A percentile compares a stretch with the other conserved stretches of the same genome.
phyloP scores from a whole-genome alignment of 257 asterid species.

The Solanum neorickii region DNA sequence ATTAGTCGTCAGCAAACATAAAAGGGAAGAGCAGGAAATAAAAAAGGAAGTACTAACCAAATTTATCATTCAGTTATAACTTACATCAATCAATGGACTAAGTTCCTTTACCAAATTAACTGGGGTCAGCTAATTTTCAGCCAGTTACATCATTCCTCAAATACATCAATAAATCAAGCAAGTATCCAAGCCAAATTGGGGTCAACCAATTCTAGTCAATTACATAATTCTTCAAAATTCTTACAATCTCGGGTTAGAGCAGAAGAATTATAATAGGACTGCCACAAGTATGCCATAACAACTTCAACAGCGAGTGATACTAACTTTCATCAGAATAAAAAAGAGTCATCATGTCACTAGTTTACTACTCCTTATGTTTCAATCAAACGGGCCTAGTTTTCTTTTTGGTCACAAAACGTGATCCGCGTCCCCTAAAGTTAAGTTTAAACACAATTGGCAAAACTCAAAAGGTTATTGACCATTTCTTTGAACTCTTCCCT shows the following conservation, averaged over 20 bases:
- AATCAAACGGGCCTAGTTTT: neutral
- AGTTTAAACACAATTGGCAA: neutral
- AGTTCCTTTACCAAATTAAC: neutral
- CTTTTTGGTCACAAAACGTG: neutral
- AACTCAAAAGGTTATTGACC: neutral
- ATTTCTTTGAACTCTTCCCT: neutral
- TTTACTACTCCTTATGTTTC: neutral
- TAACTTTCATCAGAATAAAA: neutral
- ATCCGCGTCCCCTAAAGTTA: neutral
- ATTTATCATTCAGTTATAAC: neutral
- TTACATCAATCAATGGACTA: neutral
- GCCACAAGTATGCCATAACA: neutral
- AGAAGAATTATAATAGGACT: neutral
- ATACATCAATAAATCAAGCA: neutral
- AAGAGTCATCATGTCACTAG: neutral
- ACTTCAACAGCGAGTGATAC: neutral
- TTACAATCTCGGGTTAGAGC: neutral
- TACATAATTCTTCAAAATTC: neutral
- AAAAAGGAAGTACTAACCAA: neutral
- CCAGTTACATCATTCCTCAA: neutral
- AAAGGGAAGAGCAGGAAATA: neutral
- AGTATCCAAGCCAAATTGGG: neutral
- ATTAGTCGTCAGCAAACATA: slow-evolving; percentile 7
- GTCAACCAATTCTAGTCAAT: neutral
- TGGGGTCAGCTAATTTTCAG: neutral